Evolutionary conservation across 129 eudicot genomes (phyloP), one percentile per base, ranked within the genome.

Genomic region (Artemisia argyi): DNA sequence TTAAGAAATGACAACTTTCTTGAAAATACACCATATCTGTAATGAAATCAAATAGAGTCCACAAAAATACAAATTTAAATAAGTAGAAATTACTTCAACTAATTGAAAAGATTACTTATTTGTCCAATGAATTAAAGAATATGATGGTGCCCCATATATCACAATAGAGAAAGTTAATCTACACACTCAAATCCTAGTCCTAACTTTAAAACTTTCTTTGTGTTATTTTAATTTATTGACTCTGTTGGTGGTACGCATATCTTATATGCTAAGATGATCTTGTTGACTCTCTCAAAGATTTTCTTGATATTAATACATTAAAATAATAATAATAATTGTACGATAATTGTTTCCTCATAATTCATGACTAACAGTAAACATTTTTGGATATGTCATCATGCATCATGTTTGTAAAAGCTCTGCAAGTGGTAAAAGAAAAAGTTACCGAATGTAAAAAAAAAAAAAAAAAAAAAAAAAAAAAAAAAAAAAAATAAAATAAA

Each of bases 161-260:
- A 39, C 76, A 69, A 16, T 51, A 48, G 26, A 61, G 57, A 77
- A 77, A 77, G 76, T 71, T 78, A 66, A 71, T 55, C 77, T 71
- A 78, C 73, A 78, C 82, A 78, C 82, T 78, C 73, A 80, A 63
- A 80, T 69, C 77, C 77, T 75, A 80, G 80, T 75, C 84, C 57
- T 54, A 65, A 53, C 72, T 80, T 68, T 80, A 26, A 59, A 61
- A 50, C 62, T 73, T 77, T 77, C 55, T 35, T 61, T 26, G 61
- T 26, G 46, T 63, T 71, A 70, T 70, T 77, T 69, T 70, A 70
- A 70, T 61, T 39, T 61, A 77, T 68, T 68, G 66, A 80, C 66
- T 68, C 68, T 28, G 20, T 53, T 39, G 80, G 73, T 73, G 79
- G 79, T 74, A 68, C 61, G 58, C 82, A 76, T 71, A 77, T 77